A percentile compares a stretch with the other conserved stretches of the same genome.
Evolutionary conservation across 2,329 filamentous ascomycete genomes (phyloP).

Genomic region (Penicillium sp.): DNA sequence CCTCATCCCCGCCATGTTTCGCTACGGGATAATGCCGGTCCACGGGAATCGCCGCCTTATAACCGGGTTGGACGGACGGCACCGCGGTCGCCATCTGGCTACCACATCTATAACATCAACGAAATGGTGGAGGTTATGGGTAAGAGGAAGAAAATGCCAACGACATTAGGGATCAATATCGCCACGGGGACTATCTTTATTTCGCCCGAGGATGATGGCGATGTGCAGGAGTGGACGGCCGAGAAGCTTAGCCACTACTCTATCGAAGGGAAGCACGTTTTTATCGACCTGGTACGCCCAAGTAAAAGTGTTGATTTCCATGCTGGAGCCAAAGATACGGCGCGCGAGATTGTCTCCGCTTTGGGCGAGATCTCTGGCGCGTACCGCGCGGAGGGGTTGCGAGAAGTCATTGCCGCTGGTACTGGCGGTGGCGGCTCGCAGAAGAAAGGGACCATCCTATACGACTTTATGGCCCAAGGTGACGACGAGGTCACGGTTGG

Average conservation of each 20-base stretch:
- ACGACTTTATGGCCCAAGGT: conserved; percentile 95
- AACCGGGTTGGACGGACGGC: conserved; percentile 57
- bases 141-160: conserved; percentile 97
- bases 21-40: conserved; percentile 45
- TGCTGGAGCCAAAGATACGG: conserved; percentile 95
- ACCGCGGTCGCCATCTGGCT: conserved; percentile 72
- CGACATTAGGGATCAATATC: conserved; percentile 92
- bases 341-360: conserved; percentile 86
- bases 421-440: conserved; percentile 61
- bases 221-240: conserved; percentile 88
- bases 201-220: conserved; percentile 82
- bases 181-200: conserved; percentile 88
- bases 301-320: conserved; percentile 97
- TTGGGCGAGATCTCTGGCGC: conserved; percentile 89
- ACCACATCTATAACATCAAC: conserved; percentile 94
- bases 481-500: conserved; percentile 95
- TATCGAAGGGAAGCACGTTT: conserved; percentile 96
- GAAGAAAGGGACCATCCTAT: conserved; percentile 85
- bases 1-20: conserved; percentile 38
- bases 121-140: conserved; percentile 98
- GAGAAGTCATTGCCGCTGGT: conserved; percentile 83
- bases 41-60: conserved; percentile 61
- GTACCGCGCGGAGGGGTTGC: conserved; percentile 76
- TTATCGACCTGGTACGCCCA: conserved; percentile 87
- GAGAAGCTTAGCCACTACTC: conserved; percentile 98